These are phyloP conservation scores for Withania somnifera DNA, from an alignment of 305 asterid species.

Conservation along the genomic window DNA sequence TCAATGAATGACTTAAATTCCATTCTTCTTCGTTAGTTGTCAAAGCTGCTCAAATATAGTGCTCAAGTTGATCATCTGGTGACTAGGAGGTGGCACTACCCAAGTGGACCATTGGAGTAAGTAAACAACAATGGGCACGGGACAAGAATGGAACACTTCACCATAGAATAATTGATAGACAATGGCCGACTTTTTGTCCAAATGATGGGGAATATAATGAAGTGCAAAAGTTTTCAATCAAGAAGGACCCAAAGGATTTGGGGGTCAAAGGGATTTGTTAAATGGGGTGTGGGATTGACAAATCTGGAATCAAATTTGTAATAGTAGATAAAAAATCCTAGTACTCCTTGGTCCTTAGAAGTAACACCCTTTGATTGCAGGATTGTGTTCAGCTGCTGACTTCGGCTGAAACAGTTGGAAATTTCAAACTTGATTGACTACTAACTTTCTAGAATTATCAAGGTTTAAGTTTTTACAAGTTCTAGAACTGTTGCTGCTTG, in stretches of 20 bases:
- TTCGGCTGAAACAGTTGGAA: neutral
- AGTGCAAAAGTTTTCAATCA: neutral
- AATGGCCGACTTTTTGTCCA: neutral
- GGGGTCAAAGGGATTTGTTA: neutral
- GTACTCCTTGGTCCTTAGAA: neutral
- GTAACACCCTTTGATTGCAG: neutral
- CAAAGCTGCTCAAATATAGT: neutral
- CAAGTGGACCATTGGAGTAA: neutral
- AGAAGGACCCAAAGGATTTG: neutral
- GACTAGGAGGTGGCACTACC: neutral
- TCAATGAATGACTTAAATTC: neutral
- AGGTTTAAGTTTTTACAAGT: neutral
- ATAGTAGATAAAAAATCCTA: neutral
- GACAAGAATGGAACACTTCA: neutral
- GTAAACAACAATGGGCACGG: neutral
- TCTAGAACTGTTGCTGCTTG: neutral
- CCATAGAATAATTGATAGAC: neutral
- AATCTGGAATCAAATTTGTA: neutral
- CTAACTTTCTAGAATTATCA: neutral
- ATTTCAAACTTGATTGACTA: neutral
- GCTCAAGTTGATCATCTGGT: neutral
- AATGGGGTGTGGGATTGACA: neutral
- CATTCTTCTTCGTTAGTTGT: neutral
- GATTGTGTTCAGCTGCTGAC: neutral
- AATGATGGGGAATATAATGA: neutral